Evolutionary conservation across 2,329 filamentous ascomycete species (phyloP).

Genomic region (Bipolaris gigantea): DNA sequence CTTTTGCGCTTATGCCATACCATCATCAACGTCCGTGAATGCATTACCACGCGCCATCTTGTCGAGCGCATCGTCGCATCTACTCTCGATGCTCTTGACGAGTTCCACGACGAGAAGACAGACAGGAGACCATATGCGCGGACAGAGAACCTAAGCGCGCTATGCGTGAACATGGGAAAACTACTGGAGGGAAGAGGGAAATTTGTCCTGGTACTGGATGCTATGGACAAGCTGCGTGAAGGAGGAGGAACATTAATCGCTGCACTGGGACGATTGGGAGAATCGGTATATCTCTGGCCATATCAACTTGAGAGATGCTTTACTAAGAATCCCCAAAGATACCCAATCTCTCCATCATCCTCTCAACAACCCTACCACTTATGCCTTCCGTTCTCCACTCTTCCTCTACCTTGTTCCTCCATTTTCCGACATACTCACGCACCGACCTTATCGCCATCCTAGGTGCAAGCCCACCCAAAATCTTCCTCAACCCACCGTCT

Average conservation of each 20-base stretch:
- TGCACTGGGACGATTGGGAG: conserved; percentile 77
- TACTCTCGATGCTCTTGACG: conserved; percentile 45
- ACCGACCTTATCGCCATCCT: conserved; percentile 78
- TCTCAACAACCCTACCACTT: conserved; percentile 73
- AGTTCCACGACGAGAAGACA: conserved; percentile 45
- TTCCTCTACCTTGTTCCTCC: conserved; percentile 71
- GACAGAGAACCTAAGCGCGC: conserved; percentile 79
- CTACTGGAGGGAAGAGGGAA: conserved; percentile 61
- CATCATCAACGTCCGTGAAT: conserved; percentile 71
- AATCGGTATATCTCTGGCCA: conserved; percentile 62
- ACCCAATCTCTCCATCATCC: conserved; percentile 72
- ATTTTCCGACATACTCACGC: conserved; percentile 84
- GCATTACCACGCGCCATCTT: conserved; percentile 75
- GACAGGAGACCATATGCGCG: conserved; percentile 56
- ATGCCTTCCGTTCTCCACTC: conserved; percentile 67
- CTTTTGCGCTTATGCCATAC: conserved; percentile 57
- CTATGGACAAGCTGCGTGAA: conserved; percentile 81
- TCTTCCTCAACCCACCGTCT: conserved; percentile 46
- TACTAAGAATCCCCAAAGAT: conserved; percentile 58
- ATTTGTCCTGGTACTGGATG: conserved; percentile 85
- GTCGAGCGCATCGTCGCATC: conserved; percentile 70
- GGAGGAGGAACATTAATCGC: conserved; percentile 76
- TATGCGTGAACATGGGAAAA: conserved; percentile 71
- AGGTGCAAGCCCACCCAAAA: conserved; percentile 52
- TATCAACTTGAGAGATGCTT: conserved; percentile 1